Base-by-base conservation (phyloP, 352 stramenopile genomes). In the Globisporangium parvum region DNA sequence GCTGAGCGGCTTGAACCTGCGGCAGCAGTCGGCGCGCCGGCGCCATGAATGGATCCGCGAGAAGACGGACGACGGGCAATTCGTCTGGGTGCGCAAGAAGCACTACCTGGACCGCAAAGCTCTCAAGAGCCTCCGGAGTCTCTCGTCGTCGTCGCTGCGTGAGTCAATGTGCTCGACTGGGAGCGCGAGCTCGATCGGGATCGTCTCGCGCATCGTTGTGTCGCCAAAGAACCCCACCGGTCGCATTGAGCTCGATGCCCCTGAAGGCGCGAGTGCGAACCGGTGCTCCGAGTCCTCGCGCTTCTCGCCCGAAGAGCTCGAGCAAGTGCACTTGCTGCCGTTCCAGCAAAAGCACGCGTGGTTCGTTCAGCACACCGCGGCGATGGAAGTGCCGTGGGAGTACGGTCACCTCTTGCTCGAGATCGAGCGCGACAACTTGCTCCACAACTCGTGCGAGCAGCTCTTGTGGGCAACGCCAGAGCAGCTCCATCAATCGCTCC, bases 391-490 rank as follows among this genome's bases (percentile, higher is more conserved):
- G 2, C 84, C 84, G 6, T 94, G 84, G 84, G 84, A 94, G 51
- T 91, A 92, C 47, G 85, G 78, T n/a, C 84, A 93, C 47, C 73
- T 93, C 47, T 63, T 91, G 39, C 59, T 94, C 12, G 83, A 96
- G 59, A 92, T 97, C 39, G 78, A 93, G 49, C 83, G 89, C 15
- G 73, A 89, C 18, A 93, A 95, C 57, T 59, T 97, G 26, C 73
- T 97, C 0, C 85, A 96, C 65, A 93, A 97, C 53, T 96, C 85
- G 35, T 94, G 86, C 37, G 76, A 93, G 58, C 86, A 96, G 52
- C 64, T 96, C 11, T 60, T 95, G 40, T 92, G 80, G 74, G 85
- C 91, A 4, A 87, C 80, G 10, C 73, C 74, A 1, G 83, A 91
- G 49, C 83, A 96, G 48, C 69, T 97, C 4, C 81, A 93, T 37